Evolutionary conservation across 371 early-diverging fungal species (phyloP), one percentile per base, ranked within the genome.

Genomic region (Rhizomucor miehei): DNA sequence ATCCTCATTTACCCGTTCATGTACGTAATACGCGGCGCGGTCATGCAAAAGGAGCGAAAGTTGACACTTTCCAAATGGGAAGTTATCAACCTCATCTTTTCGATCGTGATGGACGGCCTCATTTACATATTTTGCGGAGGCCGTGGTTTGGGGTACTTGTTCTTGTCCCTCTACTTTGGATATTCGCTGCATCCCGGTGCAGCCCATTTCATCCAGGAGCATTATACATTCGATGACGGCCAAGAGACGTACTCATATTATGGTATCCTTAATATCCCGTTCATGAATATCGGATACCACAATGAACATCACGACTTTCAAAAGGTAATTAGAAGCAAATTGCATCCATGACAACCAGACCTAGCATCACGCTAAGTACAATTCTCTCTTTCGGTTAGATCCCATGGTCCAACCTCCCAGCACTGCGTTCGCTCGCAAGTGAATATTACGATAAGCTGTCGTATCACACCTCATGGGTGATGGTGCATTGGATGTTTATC

Each of bases 211-310:
- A 89, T 98, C 61, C 95, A 94, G 75, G 99, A 98, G 79, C 98
- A 98, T 75, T 98, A 93, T 67, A 93, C 93, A 20, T 95, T 93
- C 80, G 87, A 83, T 47, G 89, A 93, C 60, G 98, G 95, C 13
- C 93, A 94, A 72, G 98, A 98, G 71, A 97, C 97, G 1, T 97
- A 97, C 74, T 92, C 92, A 25, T 98, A 98, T 86, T 98, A 98
- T 63, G 98, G 97, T 41, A 71, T 81, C 44, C 77, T 94, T 44
- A 98, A 97, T 75, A 52, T 75, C 40, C 80, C 89, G 36, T 90
- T 84, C 60, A 82, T 91, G 79, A 92, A 91, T 75, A 91, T 94
- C 57, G 92, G 92, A 21, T 94, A 93, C 70, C 98, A 98, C 77
- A 97, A 94, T 71, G 98, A 98, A 80, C 98, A 98, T 80, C 97